Conservation (phyloP, 2,329 filamentous ascomycete genomes). For the Catunica adiposa region DNA sequence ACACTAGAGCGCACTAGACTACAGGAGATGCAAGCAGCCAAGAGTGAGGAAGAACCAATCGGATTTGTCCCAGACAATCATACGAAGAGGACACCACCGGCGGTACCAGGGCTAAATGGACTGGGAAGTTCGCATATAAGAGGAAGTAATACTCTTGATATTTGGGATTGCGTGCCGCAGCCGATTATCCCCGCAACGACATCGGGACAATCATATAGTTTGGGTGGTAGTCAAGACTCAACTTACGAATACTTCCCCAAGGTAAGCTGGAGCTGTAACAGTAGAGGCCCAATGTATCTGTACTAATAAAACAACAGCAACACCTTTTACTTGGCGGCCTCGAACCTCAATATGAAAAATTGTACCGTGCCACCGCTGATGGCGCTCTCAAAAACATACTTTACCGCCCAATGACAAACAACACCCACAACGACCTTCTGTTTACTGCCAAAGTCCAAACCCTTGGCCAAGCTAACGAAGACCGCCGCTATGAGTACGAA, state of each 20-base stretch:
- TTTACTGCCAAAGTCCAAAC: slow-evolving; percentile 49
- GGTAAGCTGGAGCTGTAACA: slow-evolving; percentile 18
- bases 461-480: slow-evolving; percentile 25
- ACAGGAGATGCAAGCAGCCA: neutral
- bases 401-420: slow-evolving; percentile 57
- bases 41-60: neutral
- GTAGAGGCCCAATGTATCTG: no score
- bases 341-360: slow-evolving; percentile 51
- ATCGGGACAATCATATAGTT: slow-evolving; percentile 34
- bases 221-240: slow-evolving; percentile 53
- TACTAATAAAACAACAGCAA: slow-evolving; percentile 32
- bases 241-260: slow-evolving; percentile 57
- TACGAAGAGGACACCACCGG: neutral
- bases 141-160: neutral
- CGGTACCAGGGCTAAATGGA: neutral
- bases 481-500: slow-evolving; percentile 38
- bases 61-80: neutral
- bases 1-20: slow-evolving; percentile 16
- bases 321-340: slow-evolving; percentile 62
- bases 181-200: slow-evolving; percentile 35
- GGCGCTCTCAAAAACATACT: slow-evolving; percentile 58
- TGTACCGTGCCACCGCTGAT: slow-evolving; percentile 54
- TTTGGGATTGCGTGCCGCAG: slow-evolving; percentile 38
- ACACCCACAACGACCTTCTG: slow-evolving; percentile 47
- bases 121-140: neutral